Evolutionary conservation across 805 yeast genomes (phyloP).

Genomic region (Grigorovia transvaalensis): DNA sequence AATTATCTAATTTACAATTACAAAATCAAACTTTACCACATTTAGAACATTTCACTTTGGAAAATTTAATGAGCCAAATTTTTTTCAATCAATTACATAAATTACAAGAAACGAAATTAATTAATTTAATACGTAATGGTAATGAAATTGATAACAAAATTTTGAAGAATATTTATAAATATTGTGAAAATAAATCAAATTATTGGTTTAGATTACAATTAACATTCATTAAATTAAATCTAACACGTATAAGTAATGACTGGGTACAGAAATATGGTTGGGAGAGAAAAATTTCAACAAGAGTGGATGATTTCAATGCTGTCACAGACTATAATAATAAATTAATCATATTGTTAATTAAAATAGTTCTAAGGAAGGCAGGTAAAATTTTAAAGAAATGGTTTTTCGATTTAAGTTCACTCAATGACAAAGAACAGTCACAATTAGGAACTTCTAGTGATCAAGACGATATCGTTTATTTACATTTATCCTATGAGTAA

Average conservation of each 20-base stretch:
- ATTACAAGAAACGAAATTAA: not conserved
- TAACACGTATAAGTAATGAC: not conserved
- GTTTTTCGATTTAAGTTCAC: not conserved
- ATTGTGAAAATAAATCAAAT: conserved; percentile 6
- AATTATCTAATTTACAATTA: not conserved
- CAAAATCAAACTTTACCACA: not conserved
- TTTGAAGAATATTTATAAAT: conserved; percentile 1
- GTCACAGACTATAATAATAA: not conserved
- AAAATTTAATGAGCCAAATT: not conserved
- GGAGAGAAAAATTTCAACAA: not conserved
- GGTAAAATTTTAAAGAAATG: not conserved
- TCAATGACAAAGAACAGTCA: no score
- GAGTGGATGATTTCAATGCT: not conserved
- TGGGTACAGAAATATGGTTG: not conserved
- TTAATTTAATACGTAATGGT: not conserved
- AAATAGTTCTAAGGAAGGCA: not conserved
- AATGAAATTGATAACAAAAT: not conserved
- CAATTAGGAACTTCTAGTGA: not conserved
- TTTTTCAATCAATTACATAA: conserved; percentile 5
- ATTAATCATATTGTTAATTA: not conserved
- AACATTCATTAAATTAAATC: not conserved
- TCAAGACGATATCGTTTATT: not conserved
- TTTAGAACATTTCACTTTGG: not conserved
- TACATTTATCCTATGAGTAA: not conserved
- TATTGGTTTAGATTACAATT: not conserved